Evolutionary conservation across 2,329 filamentous ascomycete species (phyloP), one percentile per base, ranked within the genome.

Genomic region (Fusarium foetens): DNA sequence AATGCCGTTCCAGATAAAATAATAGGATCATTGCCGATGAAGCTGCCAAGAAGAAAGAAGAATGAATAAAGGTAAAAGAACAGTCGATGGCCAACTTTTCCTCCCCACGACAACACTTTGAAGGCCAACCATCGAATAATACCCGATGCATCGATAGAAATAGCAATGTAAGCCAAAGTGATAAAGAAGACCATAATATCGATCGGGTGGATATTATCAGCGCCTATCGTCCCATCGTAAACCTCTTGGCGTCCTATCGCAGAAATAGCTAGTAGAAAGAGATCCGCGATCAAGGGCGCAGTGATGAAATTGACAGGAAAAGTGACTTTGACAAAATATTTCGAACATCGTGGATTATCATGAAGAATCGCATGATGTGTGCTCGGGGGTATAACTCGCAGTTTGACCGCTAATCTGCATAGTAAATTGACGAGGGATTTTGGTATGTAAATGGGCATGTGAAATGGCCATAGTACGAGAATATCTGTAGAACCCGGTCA

Each of bases 101-200:
- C 91, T 52, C 90, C 91, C 81, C 87, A 89, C 63, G 91, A 86
- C 5, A 94, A 83, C 0, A 93, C 91, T 68, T 88, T 92, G 83
- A 92, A 93, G 0, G 92, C 91, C 27, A 93, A 78, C 70, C 85
- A 94, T 60, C 91, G 84, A 75, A 94, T 93, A 21, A 94, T 83
- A 7, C 92, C 92, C 0, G 92, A 93, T 5, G 92, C 91, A 71
- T 94, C 92, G 66, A 94, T 92, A 0, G 91, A 93, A 49, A 94
- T 93, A 51, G 92, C 92, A 66, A 94, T 93, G 74, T 94, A 94
- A 6, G 92, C 92, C 46, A 93, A 79, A 0, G 91, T 92, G 46
- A 94, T 83, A 81, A 94, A 94, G 81, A 94, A 94, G 21, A 85
- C 81, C 90, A 94, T 93, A 68, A 93, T 93, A 67, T 94, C 91